Evolutionary conservation across 352 stramenopile species (phyloP), one percentile per base, ranked within the genome.

Genomic region (Saprolegnia diclina): DNA sequence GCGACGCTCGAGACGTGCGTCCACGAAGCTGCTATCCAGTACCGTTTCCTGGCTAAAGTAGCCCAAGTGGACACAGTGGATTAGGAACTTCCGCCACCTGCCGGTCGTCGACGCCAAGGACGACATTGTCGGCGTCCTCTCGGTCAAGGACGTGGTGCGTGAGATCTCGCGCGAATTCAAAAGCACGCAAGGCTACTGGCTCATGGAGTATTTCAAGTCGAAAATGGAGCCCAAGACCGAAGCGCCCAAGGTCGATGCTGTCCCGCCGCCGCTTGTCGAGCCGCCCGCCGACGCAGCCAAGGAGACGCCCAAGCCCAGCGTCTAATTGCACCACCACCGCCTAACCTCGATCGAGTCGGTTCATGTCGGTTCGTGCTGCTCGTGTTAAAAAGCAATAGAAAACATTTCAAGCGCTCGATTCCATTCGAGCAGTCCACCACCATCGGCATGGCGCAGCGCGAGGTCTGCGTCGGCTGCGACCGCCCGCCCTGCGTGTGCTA

Each of bases 171-270:
- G 90, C 70, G 83, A 85, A 62, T 75, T 90, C 65, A 74, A 89
- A 65, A 83, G 81, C 11, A 86, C 79, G 19, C 81, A 77, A 6
- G 85, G 83, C 24, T 94, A 91, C 65, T 83, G 85, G 14, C 76
- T 94, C 16, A 88, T 94, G 76, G 85, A 94, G 54, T 94, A 91
- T 54, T 84, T 94, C 67, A 94, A 94, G 77, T 87, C 85, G 16
- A 83, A 80, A 56, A 89, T 85, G 76, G 24, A 42, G 45, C 19
- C 40, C n/a, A 26, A 88, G 67, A 76, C 80, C 14, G 82, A 88
- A 29, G 73, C 76, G n/a, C 37, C 65, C 24, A 65, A 74, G 37
- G 52, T 68, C 37, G 64, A 67, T 0, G 35, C 10, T 19, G 42
- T 71, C 26, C 44, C 52, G 48, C 29, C 69, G 19, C 22, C 19